Conservation (phyloP, 306 rosid genomes). For the Luffa acutangula region DNA sequence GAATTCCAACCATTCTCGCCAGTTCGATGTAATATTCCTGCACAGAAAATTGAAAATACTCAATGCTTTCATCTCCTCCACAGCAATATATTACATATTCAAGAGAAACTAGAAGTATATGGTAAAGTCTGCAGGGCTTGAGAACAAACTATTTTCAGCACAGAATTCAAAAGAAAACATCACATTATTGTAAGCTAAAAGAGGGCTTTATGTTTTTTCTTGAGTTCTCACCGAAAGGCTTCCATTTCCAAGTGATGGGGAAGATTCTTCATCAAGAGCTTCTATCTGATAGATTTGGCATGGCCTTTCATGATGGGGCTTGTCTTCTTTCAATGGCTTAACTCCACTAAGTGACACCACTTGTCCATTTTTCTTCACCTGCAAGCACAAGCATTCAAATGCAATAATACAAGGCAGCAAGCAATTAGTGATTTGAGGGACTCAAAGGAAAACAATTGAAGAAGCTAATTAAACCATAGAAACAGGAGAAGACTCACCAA, state of each 20-base stretch:
- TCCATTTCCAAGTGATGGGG: conserved; percentile 16
- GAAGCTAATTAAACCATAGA: conserved; percentile 14
- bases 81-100: too few relatives aligned
- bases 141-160: neutral
- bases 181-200: neutral
- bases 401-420: neutral
- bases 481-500: conserved; percentile 49
- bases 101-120: neutral
- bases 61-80: too few relatives aligned
- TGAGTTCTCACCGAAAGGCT: conserved; percentile 10
- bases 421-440: neutral
- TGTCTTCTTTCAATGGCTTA: conserved; percentile 27
- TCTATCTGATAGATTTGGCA: conserved; percentile 34
- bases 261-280: conserved; percentile 32
- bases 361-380: conserved; percentile 67
- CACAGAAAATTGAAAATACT: conserved; percentile 10
- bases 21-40: conserved; percentile 76
- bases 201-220: conserved; percentile 22
- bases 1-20: conserved; percentile 74
- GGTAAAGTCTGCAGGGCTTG: too few relatives aligned
- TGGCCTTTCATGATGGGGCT: conserved; percentile 19
- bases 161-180: neutral
- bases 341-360: conserved; percentile 51
- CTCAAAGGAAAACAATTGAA: neutral
- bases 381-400: neutral